Base-by-base conservation (phyloP, 257 asterid species). In the Nicotiana sylvestris region DNA sequence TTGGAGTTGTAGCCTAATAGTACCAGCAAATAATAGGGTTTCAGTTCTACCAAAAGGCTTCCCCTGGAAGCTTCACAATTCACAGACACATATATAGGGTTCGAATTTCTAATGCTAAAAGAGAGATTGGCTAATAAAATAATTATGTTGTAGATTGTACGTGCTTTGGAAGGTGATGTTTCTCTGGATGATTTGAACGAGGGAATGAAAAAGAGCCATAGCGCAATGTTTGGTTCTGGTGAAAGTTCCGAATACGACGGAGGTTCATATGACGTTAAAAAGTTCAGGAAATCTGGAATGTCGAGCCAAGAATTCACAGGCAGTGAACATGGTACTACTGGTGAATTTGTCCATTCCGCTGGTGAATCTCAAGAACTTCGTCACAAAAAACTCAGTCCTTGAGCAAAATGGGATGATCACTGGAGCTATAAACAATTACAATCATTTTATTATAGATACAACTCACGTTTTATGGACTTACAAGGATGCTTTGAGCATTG, bases 151-250 rank as follows among this genome's bases (percentile, higher is more conserved):
- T 80, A 92, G 97, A 88, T 95, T 57, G 96, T 93, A 21, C 98
- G 98, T 13, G 97, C 95, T 29, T 86, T 95, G 5, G 98, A 95
- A 90, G 98, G 98, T 0, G 96, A 91, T 60, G 95, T 87, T 11
- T 91, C 96, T 5, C 78, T 95, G 18, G 97, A 95, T 0, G 97
- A 88, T 84, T 81, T 93, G 25, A 85, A 87, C 29, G 94, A 86
- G 17, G 92, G 88, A 12, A 80, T 83, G 3, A 87, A 88, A 81
- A 78, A 84, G 0, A 87, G 87, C 12, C 87, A 87, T 11, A 83
- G 82, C 15, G 78, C 92, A 17, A 39, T 87, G 80, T 60, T 85
- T 27, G 83, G 93, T 8, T 91, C 96, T 1, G 83, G 89, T 55
- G 85, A 89, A 11, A 86, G 89, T 81, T 92, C 98, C 2, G 98